Percentiles rank a stretch among this genome's conserved stretches.
Evolutionary conservation across 495 filamentous ascomycete genomes (phyloP).

Genomic region (Penicillium bialowiezense): DNA sequence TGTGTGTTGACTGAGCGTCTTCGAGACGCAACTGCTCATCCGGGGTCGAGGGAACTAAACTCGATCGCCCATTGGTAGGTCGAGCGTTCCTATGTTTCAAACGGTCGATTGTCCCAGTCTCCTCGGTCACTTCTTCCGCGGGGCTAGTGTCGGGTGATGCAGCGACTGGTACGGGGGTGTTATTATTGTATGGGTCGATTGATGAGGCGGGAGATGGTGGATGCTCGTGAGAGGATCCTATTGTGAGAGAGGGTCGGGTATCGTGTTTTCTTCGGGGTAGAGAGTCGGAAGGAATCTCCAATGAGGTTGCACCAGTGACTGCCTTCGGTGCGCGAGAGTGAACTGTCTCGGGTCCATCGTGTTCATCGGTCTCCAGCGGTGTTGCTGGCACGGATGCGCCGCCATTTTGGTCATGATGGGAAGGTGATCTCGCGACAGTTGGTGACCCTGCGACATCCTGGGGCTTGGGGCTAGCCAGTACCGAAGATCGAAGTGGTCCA

Average conservation of each 20-base stretch:
- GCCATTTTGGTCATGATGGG: slow-evolving; percentile 14
- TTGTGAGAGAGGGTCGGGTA: slow-evolving; percentile 28
- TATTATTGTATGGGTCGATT: slow-evolving; percentile 40
- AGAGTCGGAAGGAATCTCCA: slow-evolving; percentile 12
- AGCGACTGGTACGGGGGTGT: slow-evolving; percentile 37
- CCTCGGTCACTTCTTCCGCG: slow-evolving; percentile 31
- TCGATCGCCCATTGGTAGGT: slow-evolving; percentile 16
- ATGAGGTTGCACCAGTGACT: slow-evolving; percentile 12
- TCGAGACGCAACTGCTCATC: slow-evolving; percentile 51
- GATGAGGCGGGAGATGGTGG: slow-evolving; percentile 46
- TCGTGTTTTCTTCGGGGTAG: slow-evolving; percentile 27
- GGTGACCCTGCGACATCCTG: slow-evolving; percentile 12
- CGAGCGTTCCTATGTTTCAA: slow-evolving; percentile 25
- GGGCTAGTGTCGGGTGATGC: slow-evolving; percentile 43
- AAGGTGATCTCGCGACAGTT: slow-evolving; percentile 6
- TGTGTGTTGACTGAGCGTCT: slow-evolving; percentile 43
- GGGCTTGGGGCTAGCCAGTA: slow-evolving; percentile 12
- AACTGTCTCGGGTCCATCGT: slow-evolving; percentile 13
- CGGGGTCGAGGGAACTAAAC: slow-evolving; percentile 40
- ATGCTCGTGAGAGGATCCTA: slow-evolving; percentile 36
- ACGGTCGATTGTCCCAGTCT: slow-evolving; percentile 20
- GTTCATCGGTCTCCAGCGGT: slow-evolving; percentile 22
- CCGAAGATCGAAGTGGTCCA: slow-evolving; percentile 11
- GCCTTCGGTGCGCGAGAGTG: slow-evolving; percentile 18
- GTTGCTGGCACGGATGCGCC: slow-evolving; percentile 20